Evolutionary conservation across 1,284 basidiomycete genomes (phyloP), one percentile per base, ranked within the genome.

Genomic region (Cryptococcus sp.): DNA sequence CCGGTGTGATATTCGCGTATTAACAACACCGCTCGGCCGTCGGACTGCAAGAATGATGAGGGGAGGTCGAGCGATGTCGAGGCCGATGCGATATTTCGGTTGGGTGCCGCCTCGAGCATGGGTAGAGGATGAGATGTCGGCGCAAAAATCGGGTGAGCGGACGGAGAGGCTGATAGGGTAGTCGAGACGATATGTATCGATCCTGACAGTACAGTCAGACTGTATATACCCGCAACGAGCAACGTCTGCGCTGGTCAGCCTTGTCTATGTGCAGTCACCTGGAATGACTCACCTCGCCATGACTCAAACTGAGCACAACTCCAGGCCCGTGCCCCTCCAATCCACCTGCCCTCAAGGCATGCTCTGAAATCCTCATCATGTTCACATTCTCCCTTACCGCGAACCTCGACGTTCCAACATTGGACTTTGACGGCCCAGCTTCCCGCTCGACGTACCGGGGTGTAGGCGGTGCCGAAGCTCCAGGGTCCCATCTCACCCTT

Each of bases 121-220:
- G 80, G 77, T 0, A 81, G 68, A 1, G 79, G 78, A 2, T 78
- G 74, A 0, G 78, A 76, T 0, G 78, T 77, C n/a, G 78, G 77
- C 24, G 77, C 76, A 50, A 76, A 73, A 12, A 76, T 57, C 0
- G 60, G 55, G 34, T 60, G 54, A 6, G 45, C 24, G 37, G 74
- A 14, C 68, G 79, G 66, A 42, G 78, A 74, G 48, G 82, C 68
- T 31, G 81, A 10, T 42, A 74, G 35, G 48, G 65, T 50, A n/a
- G 69, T 57, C 53, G 74, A 69, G 21, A 66, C 57, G 40, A 69
- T 42, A 12, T 47, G 33, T 19, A 72, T 26, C 3, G 56, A 34
- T 1, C 53, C 43, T 31, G 60, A 64, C 0, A 74, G 49, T 4
- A 69, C 69, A 4, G 63, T 61, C 12, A 75, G 4, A 3, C 45